Evolutionary conservation across 495 filamentous ascomycete species (phyloP), one percentile per base, ranked within the genome.

Genomic region (Paragyromitra xinjiangensis): DNA sequence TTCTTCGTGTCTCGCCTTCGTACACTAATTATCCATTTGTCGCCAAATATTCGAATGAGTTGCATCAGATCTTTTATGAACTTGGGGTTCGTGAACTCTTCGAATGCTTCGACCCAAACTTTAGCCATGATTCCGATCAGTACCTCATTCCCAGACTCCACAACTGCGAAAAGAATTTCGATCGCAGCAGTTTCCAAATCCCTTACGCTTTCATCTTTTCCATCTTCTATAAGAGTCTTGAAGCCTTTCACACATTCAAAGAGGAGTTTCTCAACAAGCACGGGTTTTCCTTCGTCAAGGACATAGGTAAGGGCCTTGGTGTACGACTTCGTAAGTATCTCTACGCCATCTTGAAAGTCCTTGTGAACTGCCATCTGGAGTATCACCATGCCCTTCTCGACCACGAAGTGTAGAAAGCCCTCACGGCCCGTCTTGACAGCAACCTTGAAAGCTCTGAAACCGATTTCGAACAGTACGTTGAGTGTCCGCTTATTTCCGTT

Each of bases 351-450:
- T 4, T n/a, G 12, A 22, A 29, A 75, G 0, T 19, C 37, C 2
- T 59, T 45, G 40, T 55, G 42, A 0, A 71, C 73, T 4, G 67
- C 61, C 22, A 22, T n/a, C 45, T 53, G 42, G 7, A 70, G n/a
- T 24, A 75, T 44, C 29, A 51, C 42, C 59, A 61, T 71, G 3
- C 51, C 68, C 1, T 48, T 72, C 34, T 42, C 63, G 2, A 71
- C 66, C 2, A 77, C 26, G 22, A 65, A 22, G 53, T 51, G 29
- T 3, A 65, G 19, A 58, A 77, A 77, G 6, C 50, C 59, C 40
- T 77, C 67, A 9, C 50, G 42, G n/a, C 55, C 68, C 1, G 42
- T 22, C n/a, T 26, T 71, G 26, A 72, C 45, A 6, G 73, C 73
- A 7, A 66, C 12, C 58, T 77, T 65, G 58, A 66, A 72, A 26